These are phyloP conservation scores for Yarrowia deformans DNA, from an alignment of 805 yeast genomes.

Conservation along the genomic window DNA sequence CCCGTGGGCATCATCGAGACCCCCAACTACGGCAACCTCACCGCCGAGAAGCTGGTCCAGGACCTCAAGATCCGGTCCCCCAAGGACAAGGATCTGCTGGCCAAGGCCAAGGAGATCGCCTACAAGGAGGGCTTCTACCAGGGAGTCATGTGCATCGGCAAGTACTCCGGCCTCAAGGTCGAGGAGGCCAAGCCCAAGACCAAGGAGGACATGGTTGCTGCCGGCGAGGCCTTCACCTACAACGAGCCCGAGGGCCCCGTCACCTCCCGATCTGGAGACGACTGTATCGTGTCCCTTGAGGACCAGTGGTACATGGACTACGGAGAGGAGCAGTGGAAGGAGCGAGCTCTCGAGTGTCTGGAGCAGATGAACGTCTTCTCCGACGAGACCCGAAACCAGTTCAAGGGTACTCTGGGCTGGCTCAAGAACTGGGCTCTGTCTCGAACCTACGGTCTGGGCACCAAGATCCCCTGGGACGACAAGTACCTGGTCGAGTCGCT, in stretches of 20 bases:
- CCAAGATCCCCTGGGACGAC: slow-evolving; percentile 96
- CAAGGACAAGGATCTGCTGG: slow-evolving; percentile 84
- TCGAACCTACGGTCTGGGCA: slow-evolving; percentile 95
- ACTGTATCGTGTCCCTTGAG: slow-evolving; percentile 94
- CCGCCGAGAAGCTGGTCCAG: slow-evolving; percentile 84
- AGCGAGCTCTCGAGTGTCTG: slow-evolving; percentile 79
- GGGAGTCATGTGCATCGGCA: slow-evolving; percentile 81
- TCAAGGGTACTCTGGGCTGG: slow-evolving; percentile 95
- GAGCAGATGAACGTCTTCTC: slow-evolving; percentile 77
- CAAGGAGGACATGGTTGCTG: slow-evolving; percentile 77
- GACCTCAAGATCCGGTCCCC: slow-evolving; percentile 93
- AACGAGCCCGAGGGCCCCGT: slow-evolving; percentile 93
- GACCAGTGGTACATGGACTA: slow-evolving; percentile 99
- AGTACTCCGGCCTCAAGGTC: slow-evolving; percentile 86
- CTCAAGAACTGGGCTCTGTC: slow-evolving; percentile 98
- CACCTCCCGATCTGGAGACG: slow-evolving; percentile 94
- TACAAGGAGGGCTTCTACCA: slow-evolving; percentile 96
- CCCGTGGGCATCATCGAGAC: slow-evolving; percentile 78
- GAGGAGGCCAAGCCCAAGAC: slow-evolving; percentile 90
- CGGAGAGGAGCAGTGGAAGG: slow-evolving; percentile 93
- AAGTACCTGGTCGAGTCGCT: slow-evolving; percentile 91
- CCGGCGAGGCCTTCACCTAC: slow-evolving; percentile 85
- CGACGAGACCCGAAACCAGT: slow-evolving; percentile 86
- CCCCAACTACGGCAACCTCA: slow-evolving; percentile 83
- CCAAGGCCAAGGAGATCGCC: slow-evolving; percentile 91